Percentiles rank a stretch among this genome's conserved stretches.
Evolutionary conservation across 805 yeast genomes (phyloP).

Genomic region (Cyberlindnera misumaiensis): DNA sequence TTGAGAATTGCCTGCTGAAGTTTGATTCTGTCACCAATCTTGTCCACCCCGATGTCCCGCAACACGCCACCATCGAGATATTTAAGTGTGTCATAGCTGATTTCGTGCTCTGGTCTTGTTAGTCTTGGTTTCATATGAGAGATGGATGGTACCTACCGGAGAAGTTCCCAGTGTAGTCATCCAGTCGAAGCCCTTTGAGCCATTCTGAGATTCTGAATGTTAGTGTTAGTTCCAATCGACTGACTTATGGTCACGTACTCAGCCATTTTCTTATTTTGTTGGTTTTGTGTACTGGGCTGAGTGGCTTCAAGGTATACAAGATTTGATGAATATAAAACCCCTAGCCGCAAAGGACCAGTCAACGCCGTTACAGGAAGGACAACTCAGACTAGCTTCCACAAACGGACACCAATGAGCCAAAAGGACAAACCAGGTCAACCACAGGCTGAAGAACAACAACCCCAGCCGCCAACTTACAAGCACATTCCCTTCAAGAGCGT

Average conservation of each 20-base stretch:
- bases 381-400: no score
- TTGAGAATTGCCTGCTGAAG: slow-evolving; percentile 52
- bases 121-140: not conserved
- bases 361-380: no score
- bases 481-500: slow-evolving; percentile 1
- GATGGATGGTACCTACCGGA: slow-evolving; percentile 2
- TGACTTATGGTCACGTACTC: no score
- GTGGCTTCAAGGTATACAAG: no score
- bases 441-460: not conserved
- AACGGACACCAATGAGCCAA: no score
- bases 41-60: slow-evolving; percentile 64
- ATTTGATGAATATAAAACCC: no score
- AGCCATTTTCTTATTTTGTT: no score
- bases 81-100: slow-evolving; percentile 21
- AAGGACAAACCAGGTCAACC: not conserved
- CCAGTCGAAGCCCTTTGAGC: slow-evolving; percentile 6
- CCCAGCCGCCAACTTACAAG: not conserved
- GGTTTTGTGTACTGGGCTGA: no score
- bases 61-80: slow-evolving; percentile 53
- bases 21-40: slow-evolving; percentile 77
- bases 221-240: no score
- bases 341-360: not conserved
- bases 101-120: slow-evolving; percentile 7
- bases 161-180: slow-evolving; percentile 7
- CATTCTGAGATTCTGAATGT: slow-evolving; percentile 1